phyloP scores from a whole-genome alignment of 805 yeast species.

The Monosporozyma yasuniensis region DNA sequence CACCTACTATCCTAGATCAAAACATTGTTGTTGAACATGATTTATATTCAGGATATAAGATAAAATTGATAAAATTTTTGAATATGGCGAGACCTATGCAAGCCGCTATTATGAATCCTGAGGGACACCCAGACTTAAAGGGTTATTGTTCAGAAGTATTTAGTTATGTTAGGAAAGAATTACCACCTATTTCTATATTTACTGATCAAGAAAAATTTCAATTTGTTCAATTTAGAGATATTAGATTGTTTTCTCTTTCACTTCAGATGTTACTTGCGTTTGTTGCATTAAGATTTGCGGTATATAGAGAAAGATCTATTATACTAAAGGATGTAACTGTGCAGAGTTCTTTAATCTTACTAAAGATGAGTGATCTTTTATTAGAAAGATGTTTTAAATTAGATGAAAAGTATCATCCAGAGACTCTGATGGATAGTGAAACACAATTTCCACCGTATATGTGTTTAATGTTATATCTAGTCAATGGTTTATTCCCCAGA shows the following conservation, averaged over 20 bases:
- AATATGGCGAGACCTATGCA: constrained; percentile 17
- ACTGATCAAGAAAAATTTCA: neutral
- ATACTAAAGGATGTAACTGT: constrained; percentile 7
- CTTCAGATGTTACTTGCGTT: constrained; percentile 12
- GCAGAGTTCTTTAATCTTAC: constrained; percentile 11
- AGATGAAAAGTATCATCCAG: constrained; percentile 15
- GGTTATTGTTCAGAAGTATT: constrained; percentile 1
- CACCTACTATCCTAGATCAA: constrained; percentile 4
- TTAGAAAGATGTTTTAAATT: constrained; percentile 9
- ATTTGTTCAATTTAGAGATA: neutral
- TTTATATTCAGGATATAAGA: constrained; percentile 4
- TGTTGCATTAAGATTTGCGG: constrained; percentile 12
- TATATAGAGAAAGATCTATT: constrained; percentile 7
- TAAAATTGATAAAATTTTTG: constrained; percentile 12
- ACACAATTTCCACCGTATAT: constrained; percentile 17
- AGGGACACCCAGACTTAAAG: constrained; percentile 9
- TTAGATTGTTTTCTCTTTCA: constrained; percentile 8
- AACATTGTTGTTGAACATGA: neutral
- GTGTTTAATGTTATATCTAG: neutral
- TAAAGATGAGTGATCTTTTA: constrained; percentile 11
- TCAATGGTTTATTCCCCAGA: constrained; percentile 6
- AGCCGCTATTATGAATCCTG: constrained; percentile 4
- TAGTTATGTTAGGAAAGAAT: neutral
- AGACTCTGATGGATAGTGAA: constrained; percentile 3
- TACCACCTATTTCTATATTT: neutral